Evolutionary conservation across 441 rosid species (phyloP).

Genomic region (Erysimum cheiri): DNA sequence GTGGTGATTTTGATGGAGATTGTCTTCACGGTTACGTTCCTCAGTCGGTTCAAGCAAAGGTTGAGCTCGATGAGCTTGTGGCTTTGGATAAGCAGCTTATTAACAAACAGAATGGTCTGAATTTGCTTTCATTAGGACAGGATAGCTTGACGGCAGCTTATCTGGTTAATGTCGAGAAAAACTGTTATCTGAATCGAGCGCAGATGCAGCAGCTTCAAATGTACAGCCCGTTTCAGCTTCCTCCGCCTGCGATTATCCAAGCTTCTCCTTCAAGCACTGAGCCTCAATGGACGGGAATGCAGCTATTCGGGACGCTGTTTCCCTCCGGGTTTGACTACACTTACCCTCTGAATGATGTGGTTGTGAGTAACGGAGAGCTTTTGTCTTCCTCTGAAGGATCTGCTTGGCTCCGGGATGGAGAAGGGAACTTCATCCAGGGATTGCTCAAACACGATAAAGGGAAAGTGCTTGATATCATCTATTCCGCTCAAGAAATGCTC

Average conservation of each 20-base stretch:
- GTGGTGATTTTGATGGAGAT: constrained; percentile 98
- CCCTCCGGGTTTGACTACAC: constrained; percentile 70
- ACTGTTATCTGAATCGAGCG: constrained; percentile 50
- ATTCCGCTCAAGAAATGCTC: constrained; percentile 78
- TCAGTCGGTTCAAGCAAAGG: constrained; percentile 74
- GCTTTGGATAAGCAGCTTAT: constrained; percentile 80
- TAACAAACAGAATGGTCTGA: constrained; percentile 83
- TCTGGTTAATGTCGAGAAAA: constrained; percentile 64
- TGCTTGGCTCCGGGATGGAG: constrained; percentile 78
- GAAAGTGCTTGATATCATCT: constrained; percentile 65
- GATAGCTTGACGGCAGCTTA: constrained; percentile 89
- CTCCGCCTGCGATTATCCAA: constrained; percentile 60
- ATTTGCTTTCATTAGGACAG: constrained; percentile 78
- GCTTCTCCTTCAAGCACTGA: constrained; percentile 49
- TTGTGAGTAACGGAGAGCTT: constrained; percentile 73
- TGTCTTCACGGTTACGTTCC: constrained; percentile 97
- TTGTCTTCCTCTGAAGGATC: constrained; percentile 72
- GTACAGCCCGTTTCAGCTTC: constrained; percentile 59
- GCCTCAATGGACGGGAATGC: constrained; percentile 88
- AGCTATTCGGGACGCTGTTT: constrained; percentile 80
- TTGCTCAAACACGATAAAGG: constrained; percentile 56
- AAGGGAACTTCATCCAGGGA: constrained; percentile 77
- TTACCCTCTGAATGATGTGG: constrained; percentile 55
- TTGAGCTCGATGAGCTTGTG: constrained; percentile 87
- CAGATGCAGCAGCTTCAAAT: constrained; percentile 90